phyloP scores from a whole-genome alignment of 2,329 filamentous ascomycete genomes.

The Cladosporium sp. region DNA sequence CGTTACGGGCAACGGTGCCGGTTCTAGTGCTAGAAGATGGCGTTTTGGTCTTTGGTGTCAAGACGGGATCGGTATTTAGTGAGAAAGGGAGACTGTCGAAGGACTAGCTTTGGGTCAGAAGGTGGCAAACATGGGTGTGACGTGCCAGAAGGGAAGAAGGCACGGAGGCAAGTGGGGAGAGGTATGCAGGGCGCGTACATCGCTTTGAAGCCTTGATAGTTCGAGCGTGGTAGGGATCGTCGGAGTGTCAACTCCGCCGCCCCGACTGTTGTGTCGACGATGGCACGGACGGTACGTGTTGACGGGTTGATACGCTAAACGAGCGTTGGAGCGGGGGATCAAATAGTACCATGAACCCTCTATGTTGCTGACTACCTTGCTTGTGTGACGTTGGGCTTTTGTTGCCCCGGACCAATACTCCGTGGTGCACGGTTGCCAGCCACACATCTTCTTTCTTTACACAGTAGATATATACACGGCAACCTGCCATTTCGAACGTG shows the following conservation, averaged over 20 bases:
- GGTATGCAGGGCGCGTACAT: neutral
- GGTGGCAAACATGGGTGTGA: neutral
- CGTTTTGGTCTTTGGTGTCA: neutral
- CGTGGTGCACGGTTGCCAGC: neutral
- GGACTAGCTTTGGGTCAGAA: neutral
- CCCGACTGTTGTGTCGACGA: neutral
- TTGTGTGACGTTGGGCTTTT: neutral
- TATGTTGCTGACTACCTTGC: neutral
- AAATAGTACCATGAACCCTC: neutral
- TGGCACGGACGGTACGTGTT: neutral
- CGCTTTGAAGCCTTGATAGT: neutral
- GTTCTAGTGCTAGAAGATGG: neutral
- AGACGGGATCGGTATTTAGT: neutral
- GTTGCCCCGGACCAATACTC: neutral
- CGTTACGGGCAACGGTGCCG: neutral
- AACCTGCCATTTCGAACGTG: neutral
- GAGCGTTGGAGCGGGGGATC: constrained; percentile 3
- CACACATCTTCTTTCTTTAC: neutral
- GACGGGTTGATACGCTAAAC: neutral
- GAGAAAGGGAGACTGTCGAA: neutral
- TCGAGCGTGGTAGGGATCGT: neutral
- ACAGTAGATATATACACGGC: too few species aligned
- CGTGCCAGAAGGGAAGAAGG: neutral
- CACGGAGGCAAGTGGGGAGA: neutral
- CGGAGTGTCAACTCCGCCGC: neutral